A percentile compares a stretch with the other conserved stretches of the same genome.
Conservation (phyloP, 1,139 yeast species). For the Taiozyma sp. region DNA sequence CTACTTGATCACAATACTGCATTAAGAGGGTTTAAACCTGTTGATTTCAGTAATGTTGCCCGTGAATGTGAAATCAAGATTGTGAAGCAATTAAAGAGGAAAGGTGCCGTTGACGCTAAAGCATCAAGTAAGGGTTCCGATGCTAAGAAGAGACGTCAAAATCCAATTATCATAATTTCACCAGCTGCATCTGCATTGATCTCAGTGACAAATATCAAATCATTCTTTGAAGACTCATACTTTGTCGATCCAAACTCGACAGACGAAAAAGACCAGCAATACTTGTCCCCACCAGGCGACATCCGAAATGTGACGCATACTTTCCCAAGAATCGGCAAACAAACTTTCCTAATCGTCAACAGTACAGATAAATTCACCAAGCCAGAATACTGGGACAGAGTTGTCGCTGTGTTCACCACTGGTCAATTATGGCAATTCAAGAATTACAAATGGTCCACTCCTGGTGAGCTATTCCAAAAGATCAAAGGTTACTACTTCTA, state of each 20-base stretch:
- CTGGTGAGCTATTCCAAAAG: constrained; percentile 73
- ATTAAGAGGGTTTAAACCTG: constrained; percentile 68
- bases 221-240: constrained; percentile 71
- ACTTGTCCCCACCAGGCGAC: constrained; percentile 11
- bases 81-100: constrained; percentile 46
- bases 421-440: constrained; percentile 98
- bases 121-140: constrained; percentile 11
- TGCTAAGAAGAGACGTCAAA: constrained; percentile 36
- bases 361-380: constrained; percentile 84
- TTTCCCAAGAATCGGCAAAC: constrained; percentile 49
- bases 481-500: constrained; percentile 79
- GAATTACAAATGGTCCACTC: constrained; percentile 77
- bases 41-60: constrained; percentile 69
- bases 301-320: constrained; percentile 41
- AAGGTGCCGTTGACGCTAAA: constrained; percentile 24
- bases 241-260: constrained; percentile 49
- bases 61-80: constrained; percentile 65
- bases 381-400: constrained; percentile 97
- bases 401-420: constrained; percentile 91
- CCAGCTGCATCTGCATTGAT: constrained; percentile 92
- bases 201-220: constrained; percentile 75
- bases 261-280: constrained; percentile 11
- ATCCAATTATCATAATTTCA: constrained; percentile 88
- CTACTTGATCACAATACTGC: constrained; percentile 78
- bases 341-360: constrained; percentile 76